Evolutionary conservation across 148 eudicot species (phyloP).

Genomic region (Nepenthes mirabilis): DNA sequence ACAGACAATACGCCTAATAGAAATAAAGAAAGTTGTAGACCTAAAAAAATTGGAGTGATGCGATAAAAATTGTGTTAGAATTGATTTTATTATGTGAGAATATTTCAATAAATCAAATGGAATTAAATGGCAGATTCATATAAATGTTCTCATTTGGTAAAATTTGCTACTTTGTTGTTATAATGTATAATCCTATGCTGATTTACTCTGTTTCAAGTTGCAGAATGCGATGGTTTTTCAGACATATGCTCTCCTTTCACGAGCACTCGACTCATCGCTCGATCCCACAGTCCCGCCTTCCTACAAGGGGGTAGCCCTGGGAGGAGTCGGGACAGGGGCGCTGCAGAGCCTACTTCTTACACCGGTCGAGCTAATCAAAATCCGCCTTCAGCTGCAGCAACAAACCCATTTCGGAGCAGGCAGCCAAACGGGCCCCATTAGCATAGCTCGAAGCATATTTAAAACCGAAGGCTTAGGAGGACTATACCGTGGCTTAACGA

Average conservation of each 20-base stretch:
- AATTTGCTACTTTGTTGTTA: no score
- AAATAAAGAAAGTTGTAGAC: no score
- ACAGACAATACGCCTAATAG: no score
- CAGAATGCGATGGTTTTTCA: constrained; percentile 96
- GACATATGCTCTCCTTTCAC: constrained; percentile 62
- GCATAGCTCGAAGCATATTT: constrained; percentile 40
- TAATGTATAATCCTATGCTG: no score
- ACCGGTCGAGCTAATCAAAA: constrained; percentile 79
- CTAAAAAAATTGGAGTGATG: no score
- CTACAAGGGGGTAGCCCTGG: constrained; percentile 56
- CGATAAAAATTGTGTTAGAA: no score
- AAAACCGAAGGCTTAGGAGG: constrained; percentile 51
- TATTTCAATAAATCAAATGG: no score
- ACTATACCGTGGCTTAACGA: constrained; percentile 57
- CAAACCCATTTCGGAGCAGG: not conserved
- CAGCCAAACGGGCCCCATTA: constrained; percentile 34
- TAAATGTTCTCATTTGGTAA: no score
- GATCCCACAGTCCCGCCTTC: constrained; percentile 56
- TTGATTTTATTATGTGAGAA: no score
- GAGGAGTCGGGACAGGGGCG: constrained; percentile 87
- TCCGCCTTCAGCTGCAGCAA: constrained; percentile 63
- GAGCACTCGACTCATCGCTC: constrained; percentile 43
- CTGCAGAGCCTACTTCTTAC: constrained; percentile 62
- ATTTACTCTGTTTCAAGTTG: constrained; percentile 3
- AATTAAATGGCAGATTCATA: no score